Conservation (phyloP, 2,329 filamentous ascomycete genomes). For the Zasmidium citrigriseum region DNA sequence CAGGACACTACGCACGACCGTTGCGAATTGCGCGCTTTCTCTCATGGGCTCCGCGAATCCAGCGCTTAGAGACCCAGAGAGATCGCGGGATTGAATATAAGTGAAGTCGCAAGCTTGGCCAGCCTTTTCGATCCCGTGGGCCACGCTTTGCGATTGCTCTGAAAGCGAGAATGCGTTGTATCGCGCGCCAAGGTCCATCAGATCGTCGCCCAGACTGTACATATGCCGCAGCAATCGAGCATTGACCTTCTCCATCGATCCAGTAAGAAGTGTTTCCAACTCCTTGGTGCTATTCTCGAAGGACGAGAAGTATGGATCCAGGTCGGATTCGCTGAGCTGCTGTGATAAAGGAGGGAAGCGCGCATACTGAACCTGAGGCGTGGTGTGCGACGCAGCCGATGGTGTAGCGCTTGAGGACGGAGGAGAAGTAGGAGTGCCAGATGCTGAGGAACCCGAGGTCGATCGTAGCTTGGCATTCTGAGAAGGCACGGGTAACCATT, state of each 20-base stretch:
- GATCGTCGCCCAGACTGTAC: conserved; percentile 78
- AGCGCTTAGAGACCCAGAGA: conserved; percentile 83
- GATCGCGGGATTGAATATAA: conserved; percentile 91
- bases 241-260: conserved; percentile 96
- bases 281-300: conserved; percentile 93
- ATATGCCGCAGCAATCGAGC: conserved; percentile 83
- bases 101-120: conserved; percentile 95
- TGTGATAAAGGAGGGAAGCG: conserved; percentile 81
- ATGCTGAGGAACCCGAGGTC: conserved; percentile 45
- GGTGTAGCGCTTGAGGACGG: conserved; percentile 51
- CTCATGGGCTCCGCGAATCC: conserved; percentile 97
- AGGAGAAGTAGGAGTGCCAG: conserved; percentile 58
- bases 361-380: conserved; percentile 65
- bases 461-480: conserved; percentile 81
- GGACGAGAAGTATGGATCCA: conserved; percentile 93
- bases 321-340: conserved; percentile 79
- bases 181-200: conserved; percentile 90
- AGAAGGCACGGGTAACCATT: conserved; percentile 82
- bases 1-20: conserved; percentile 85
- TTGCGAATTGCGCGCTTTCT: conserved; percentile 95
- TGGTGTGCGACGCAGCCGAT: conserved; percentile 58
- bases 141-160: conserved; percentile 83
- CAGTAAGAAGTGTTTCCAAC: conserved; percentile 81
- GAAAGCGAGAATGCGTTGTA: conserved; percentile 97
- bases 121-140: conserved; percentile 88